Evolutionary conservation across 805 yeast species (phyloP).

Genomic region (Ogataea pini): DNA sequence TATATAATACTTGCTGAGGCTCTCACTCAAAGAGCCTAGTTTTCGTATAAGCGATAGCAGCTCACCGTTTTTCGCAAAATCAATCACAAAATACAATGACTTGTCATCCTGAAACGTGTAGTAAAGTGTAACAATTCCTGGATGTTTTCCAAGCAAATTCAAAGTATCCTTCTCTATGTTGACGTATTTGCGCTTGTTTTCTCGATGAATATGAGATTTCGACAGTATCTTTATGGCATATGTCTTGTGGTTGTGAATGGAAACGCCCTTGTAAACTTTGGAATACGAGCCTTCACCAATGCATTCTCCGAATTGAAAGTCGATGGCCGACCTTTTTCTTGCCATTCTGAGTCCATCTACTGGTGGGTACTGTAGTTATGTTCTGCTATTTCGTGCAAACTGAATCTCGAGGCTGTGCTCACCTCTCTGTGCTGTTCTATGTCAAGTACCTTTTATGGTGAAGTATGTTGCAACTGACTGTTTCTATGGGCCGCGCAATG

Average conservation of each 20-base stretch:
- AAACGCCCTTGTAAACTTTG: constrained; percentile 86
- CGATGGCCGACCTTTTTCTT: constrained; percentile 64
- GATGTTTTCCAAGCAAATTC: constrained; percentile 86
- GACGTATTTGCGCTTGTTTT: constrained; percentile 92
- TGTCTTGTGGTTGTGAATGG: constrained; percentile 66
- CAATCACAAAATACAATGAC: constrained; percentile 86
- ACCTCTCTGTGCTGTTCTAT: too few relatives aligned
- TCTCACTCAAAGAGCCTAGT: constrained; percentile 74
- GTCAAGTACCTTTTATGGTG: too few relatives aligned
- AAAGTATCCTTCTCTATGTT: constrained; percentile 91
- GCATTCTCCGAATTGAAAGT: constrained; percentile 83
- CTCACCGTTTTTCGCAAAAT: constrained; percentile 96
- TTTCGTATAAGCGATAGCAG: constrained; percentile 74
- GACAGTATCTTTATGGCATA: constrained; percentile 92
- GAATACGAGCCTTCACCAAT: constrained; percentile 97
- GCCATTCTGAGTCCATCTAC: constrained; percentile 28
- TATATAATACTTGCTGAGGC: constrained; percentile 76
- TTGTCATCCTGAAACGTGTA: constrained; percentile 94
- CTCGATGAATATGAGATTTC: constrained; percentile 90
- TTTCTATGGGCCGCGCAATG: too few relatives aligned
- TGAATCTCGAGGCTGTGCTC: too few relatives aligned
- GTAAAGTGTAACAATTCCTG: constrained; percentile 88
- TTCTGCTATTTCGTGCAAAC: too few relatives aligned
- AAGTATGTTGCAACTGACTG: too few relatives aligned
- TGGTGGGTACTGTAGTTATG: background rate